Conservation (phyloP, 352 stramenopile genomes). For the Bremia lactucae region DNA sequence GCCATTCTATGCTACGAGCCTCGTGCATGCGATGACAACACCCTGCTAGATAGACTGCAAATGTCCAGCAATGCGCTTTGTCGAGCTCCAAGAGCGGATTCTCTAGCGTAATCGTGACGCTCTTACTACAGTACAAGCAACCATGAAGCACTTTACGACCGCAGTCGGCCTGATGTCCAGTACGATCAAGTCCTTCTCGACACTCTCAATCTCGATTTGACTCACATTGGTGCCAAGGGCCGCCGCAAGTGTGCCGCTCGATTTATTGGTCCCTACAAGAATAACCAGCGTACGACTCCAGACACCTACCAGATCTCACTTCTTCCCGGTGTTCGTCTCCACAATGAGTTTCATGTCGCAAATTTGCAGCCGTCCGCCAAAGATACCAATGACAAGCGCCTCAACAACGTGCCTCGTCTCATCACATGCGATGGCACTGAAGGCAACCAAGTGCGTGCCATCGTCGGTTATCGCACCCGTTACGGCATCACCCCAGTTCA, state of each 20-base stretch:
- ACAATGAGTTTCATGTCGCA: background rate
- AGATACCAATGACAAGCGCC: background rate
- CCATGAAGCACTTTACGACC: no score
- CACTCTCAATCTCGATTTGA: no score
- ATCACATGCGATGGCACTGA: background rate
- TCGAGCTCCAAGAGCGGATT: background rate
- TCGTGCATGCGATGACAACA: background rate
- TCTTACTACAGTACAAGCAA: no score
- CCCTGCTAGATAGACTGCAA: background rate
- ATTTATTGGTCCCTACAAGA: background rate
- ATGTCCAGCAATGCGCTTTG: background rate
- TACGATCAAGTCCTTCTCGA: no score
- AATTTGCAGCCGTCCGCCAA: background rate
- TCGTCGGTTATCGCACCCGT: background rate
- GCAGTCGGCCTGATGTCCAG: no score
- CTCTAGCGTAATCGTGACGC: no score
- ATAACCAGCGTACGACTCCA: no score
- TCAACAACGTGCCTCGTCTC: background rate
- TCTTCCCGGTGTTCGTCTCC: background rate
- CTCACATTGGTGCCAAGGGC: no score
- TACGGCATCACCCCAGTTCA: background rate
- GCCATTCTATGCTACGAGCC: background rate
- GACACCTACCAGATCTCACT: background rate
- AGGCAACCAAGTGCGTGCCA: background rate
- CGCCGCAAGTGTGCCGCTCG: background rate